Percentiles rank a stretch among this genome's conserved stretches.
Evolutionary conservation across 2,329 filamentous ascomycete species (phyloP).

Genomic region (Penicillium brevicompactum): DNA sequence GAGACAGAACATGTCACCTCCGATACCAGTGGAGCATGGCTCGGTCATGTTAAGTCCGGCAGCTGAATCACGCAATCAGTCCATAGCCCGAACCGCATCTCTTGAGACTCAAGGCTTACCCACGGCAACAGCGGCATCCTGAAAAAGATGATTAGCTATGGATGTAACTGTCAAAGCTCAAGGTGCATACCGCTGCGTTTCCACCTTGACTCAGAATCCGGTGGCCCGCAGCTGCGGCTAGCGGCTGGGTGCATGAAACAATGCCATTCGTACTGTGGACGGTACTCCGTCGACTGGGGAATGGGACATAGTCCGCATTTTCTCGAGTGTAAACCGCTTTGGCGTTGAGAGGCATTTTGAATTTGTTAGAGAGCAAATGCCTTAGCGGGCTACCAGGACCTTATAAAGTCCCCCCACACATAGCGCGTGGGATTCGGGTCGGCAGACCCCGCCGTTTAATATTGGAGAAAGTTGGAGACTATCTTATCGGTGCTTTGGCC

Average conservation of each 20-base stretch:
- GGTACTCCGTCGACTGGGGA: constrained; percentile 78
- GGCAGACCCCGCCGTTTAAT: constrained; percentile 5
- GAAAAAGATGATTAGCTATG: background rate
- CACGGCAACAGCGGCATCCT: constrained; percentile 96
- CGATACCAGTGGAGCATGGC: constrained; percentile 89
- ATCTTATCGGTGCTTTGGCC: background rate
- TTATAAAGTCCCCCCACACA: constrained; percentile 6
- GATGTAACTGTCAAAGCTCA: background rate
- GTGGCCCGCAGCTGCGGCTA: constrained; percentile 86
- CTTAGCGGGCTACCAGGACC: background rate
- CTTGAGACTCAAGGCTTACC: constrained; percentile 53
- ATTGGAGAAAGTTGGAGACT: constrained; percentile 12
- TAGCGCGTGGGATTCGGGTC: background rate
- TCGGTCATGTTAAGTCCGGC: constrained; percentile 93
- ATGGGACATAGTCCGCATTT: constrained; percentile 45
- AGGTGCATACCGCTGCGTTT: constrained; percentile 79
- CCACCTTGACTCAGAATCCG: constrained; percentile 83
- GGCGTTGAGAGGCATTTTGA: constrained; percentile 51
- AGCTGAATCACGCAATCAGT: constrained; percentile 53
- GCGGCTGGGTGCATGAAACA: constrained; percentile 83
- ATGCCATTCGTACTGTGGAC: constrained; percentile 93
- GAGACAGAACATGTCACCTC: constrained; percentile 95
- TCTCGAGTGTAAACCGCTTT: constrained; percentile 53
- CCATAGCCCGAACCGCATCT: background rate
- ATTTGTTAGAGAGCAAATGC: background rate